A percentile compares a stretch with the other conserved stretches of the same genome.
Evolutionary conservation across 148 eudicot species (phyloP).

Genomic region (Euryodendron excelsum): DNA sequence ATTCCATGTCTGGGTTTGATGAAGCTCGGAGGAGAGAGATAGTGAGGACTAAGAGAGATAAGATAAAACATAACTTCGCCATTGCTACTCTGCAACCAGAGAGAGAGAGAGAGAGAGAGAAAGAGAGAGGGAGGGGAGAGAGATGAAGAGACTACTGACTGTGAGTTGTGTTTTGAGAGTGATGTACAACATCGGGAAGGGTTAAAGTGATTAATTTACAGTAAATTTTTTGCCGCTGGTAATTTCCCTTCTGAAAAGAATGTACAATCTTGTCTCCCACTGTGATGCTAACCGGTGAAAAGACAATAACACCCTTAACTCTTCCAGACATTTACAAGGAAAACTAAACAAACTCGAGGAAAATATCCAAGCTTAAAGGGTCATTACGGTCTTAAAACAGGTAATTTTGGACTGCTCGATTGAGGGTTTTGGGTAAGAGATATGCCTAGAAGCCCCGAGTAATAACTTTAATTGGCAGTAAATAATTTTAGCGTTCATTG

Average conservation of each 20-base stretch:
- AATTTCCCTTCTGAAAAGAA: neutral
- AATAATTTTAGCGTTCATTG: too few relatives aligned
- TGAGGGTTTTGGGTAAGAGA: too few relatives aligned
- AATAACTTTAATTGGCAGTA: neutral
- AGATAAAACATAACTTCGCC: neutral
- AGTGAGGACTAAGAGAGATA: constrained; percentile 15
- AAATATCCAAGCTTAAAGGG: too few relatives aligned
- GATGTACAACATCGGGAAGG: neutral
- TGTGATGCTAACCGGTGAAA: too few relatives aligned
- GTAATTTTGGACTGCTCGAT: too few relatives aligned
- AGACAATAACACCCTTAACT: too few relatives aligned
- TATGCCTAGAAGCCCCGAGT: neutral
- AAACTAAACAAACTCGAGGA: too few relatives aligned
- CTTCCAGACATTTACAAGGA: too few relatives aligned
- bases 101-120: neutral
- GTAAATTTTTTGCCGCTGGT: too few relatives aligned
- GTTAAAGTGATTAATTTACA: neutral
- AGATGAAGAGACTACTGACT: neutral
- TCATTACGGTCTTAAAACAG: too few relatives aligned
- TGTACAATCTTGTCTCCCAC: too few relatives aligned
- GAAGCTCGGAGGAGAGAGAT: constrained; percentile 23
- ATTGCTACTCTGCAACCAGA: constrained; percentile 7
- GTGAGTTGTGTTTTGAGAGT: neutral
- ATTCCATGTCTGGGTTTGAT: constrained; percentile 39
- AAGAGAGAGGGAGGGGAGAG: neutral